Base-by-base conservation (phyloP, 805 yeast species). In the Lipomyces chichibuensis region DNA sequence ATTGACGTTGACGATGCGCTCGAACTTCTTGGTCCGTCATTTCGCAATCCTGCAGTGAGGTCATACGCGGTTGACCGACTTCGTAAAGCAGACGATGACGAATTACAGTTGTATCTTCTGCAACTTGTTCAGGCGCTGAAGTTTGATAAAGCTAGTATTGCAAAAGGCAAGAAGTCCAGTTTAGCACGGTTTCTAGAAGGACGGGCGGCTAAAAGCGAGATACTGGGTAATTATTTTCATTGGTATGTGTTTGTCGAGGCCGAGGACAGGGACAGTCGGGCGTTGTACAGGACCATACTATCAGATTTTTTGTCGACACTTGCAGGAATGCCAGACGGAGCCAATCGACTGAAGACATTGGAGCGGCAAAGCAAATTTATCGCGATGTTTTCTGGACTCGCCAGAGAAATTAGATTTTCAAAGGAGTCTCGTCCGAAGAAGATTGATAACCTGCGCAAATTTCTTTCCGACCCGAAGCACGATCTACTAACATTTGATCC, bases 231-330 rank as follows among this genome's bases (percentile, higher is more conserved):
- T 74, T 91, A 85, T 74, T 86, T 96, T 68, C 93, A 91, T 77
- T 95, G 99, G 98, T 91, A 89, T 75, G 84, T 95, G 60, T 88
- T 88, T 70, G 97, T 96, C 1, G 98, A 94, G 74, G 85, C 89
- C 37, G 91, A 89, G 73, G 97, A 91, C 65, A 84, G 83, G 49
- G 75, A 77, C 54, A 84, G 83, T 2, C 75, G 76, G 33, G 75
- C 77, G 43, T 79, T 81, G 29, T 87, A 78, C 72, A 78, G 77
- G 66, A 84, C 83, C 20, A 82, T 86, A 7, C 70, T 84, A 54
- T 80, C 81, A 6, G 83, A 84, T 55, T 87, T 83, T 69, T 71
- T 81, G 67, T 77, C 79, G 52, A 67, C 77, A 2, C 69, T 81
- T 37, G 75, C 79, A n/a, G 72, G 65, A 20, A 71, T 74, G 59